Evolutionary conservation across 2,329 filamentous ascomycete species (phyloP), one percentile per base, ranked within the genome.

Genomic region (Parastagonospora avenae): DNA sequence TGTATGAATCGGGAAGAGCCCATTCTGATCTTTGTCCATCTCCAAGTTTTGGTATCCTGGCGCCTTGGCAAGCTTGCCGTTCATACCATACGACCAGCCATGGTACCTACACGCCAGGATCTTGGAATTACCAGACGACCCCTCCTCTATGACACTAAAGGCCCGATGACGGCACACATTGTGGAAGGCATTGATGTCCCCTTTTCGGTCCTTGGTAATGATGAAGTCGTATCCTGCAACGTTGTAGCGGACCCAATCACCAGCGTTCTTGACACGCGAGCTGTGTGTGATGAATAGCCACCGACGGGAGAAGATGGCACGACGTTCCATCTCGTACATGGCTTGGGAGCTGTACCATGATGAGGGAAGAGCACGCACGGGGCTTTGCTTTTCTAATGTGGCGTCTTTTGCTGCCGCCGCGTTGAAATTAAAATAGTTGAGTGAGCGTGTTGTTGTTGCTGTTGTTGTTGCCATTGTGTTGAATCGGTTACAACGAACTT

Each of bases 261-360:
- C 60, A 11, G 55, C 31, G 8, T 55, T 52, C 16, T 52, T 52
- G 3, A 67, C 40, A 8, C 72, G 66, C 4, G 54, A 55, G 32
- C 51, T 64, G 40, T 73, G 68, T 24, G 71, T 72, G 42, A 74
- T 66, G 48, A 75, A 66, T n/a, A 72, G 59, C 72, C 72, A 75
- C 36, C 64, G 62, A 28, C 66, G 66, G 4, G 71, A 74, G 55
- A 79, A 79, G 33, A 79, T 75, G 29, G 77, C 76, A 3, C 77
- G 72, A 4, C 77, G 67, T 55, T 80, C 78, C 8, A 79, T 70
- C 55, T 78, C 71, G 53, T 78, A 80, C 66, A 78, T 74, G 15
- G 71, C 72, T n/a, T 64, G 59, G 8, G 67, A 74, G 30, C 69
- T 72, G 57, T 78, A 79, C 77, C 76, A 79, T 56, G 76, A 77